A percentile compares a stretch with the other conserved stretches of the same genome.
Conservation (phyloP, 208 protist species). For the Trypanosoma avium region DNA sequence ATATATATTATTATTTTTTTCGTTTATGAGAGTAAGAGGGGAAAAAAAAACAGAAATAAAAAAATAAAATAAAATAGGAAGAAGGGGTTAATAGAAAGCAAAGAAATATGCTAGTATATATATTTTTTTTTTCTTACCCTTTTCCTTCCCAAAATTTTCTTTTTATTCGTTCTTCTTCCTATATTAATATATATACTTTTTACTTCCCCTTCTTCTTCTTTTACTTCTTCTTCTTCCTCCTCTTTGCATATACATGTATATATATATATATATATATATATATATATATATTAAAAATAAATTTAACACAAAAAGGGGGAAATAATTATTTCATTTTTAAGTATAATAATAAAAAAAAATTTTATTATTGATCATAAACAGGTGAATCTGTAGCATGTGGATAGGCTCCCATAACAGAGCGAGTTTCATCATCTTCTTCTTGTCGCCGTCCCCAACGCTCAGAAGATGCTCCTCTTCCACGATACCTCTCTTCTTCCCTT, state of each 20-base stretch:
- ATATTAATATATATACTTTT: slow-evolving; percentile 11
- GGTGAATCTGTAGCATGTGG: slow-evolving; percentile 37
- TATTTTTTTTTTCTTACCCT: slow-evolving; percentile 11
- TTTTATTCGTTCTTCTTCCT: slow-evolving; percentile 1
- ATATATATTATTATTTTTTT: too few relatives aligned
- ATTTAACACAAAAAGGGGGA: neutral
- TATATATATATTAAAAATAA: slow-evolving; percentile 13
- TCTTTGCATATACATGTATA: neutral
- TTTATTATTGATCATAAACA: slow-evolving; percentile 37
- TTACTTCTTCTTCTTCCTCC: neutral
- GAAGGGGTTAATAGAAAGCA: slow-evolving; percentile 4
- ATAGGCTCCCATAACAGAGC: slow-evolving; percentile 18
- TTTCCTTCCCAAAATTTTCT: neutral
- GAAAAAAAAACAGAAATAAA: slow-evolving; percentile 16
- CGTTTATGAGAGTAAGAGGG: too few relatives aligned
- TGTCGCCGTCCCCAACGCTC: neutral
- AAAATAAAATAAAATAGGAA: slow-evolving; percentile 11
- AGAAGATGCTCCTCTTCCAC: neutral
- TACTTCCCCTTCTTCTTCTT: neutral
- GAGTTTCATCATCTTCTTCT: slow-evolving; percentile 24
- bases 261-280: slow-evolving; percentile 9
- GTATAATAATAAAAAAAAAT: neutral
- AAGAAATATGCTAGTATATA: neutral
- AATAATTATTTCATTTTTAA: neutral
- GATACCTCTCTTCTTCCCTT: neutral